Conservation (phyloP, 2,329 filamentous ascomycete species). For the Talaromyces islandicus region DNA sequence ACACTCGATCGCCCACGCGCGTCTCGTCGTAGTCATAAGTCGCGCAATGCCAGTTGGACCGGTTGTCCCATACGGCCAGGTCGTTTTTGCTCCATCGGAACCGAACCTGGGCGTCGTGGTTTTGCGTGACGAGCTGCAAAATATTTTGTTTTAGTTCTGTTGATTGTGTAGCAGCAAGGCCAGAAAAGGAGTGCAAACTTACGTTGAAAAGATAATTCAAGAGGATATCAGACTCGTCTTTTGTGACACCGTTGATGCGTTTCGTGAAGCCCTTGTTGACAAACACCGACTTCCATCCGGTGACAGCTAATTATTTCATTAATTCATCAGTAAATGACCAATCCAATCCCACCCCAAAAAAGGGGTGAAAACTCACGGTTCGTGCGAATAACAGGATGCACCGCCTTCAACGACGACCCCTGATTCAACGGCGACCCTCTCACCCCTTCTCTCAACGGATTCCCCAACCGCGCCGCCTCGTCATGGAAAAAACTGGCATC, state of each 20-base stretch:
- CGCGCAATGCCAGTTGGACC: constrained; percentile 18
- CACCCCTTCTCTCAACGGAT: constrained; percentile 13
- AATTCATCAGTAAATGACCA: neutral
- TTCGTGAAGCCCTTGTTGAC: constrained; percentile 37
- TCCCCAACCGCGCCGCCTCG: neutral
- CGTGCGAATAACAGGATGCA: constrained; percentile 54
- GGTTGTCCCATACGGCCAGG: constrained; percentile 30
- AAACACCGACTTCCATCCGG: constrained; percentile 56
- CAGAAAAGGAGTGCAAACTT: too few relatives aligned
- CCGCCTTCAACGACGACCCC: constrained; percentile 45
- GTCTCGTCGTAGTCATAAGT: neutral
- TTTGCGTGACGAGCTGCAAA: constrained; percentile 2
- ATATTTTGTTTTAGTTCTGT: too few relatives aligned
- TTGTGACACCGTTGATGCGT: constrained; percentile 40
- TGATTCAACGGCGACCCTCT: constrained; percentile 52
- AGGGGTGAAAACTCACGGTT: constrained; percentile 41
- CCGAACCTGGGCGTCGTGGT: constrained; percentile 1
- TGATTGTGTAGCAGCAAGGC: too few relatives aligned
- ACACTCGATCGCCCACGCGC: neutral
- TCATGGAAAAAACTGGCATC: constrained; percentile 13
- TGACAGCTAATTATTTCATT: constrained; percentile 38
- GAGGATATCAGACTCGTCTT: constrained; percentile 27
- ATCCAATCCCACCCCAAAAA: too few relatives aligned
- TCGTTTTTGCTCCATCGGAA: constrained; percentile 6
- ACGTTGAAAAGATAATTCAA: constrained; percentile 5